Percentiles rank a stretch among this genome's conserved stretches.
Evolutionary conservation across 768 basidiomycete genomes (phyloP).

Genomic region (Hericium alpestre): DNA sequence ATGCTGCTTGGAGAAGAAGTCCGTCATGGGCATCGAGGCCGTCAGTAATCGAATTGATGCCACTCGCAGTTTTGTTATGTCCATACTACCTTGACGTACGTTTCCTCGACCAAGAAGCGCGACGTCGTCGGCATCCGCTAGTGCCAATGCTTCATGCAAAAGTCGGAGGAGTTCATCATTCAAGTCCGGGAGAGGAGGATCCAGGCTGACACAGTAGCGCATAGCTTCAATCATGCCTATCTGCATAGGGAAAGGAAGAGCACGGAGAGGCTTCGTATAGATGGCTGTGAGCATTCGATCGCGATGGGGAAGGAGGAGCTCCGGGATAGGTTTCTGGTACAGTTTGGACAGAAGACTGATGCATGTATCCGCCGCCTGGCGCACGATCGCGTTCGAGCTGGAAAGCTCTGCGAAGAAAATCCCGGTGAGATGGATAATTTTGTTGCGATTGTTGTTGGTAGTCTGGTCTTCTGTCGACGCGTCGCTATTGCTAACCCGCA

Average conservation of each 20-base stretch:
- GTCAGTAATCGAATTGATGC: constrained; percentile 89
- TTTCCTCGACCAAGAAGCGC: constrained; percentile 66
- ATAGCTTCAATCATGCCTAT: constrained; percentile 98
- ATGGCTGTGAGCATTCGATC: constrained; percentile 83
- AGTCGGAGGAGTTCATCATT: constrained; percentile 88
- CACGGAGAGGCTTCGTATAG: constrained; percentile 92
- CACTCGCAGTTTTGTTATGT: constrained; percentile 83
- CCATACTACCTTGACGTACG: constrained; percentile 66
- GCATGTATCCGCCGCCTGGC: constrained; percentile 73
- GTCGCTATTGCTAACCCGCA: constrained; percentile 48
- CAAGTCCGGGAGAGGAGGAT: constrained; percentile 82
- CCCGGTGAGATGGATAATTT: constrained; percentile 60
- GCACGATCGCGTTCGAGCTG: constrained; percentile 75
- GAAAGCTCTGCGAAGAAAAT: constrained; percentile 85
- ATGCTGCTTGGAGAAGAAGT: constrained; percentile 81
- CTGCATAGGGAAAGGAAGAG: constrained; percentile 88
- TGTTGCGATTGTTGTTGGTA: constrained; percentile 32
- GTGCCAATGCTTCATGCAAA: constrained; percentile 84
- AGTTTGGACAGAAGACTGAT: constrained; percentile 70
- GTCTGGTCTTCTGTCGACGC: constrained; percentile 36
- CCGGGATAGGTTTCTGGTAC: constrained; percentile 58
- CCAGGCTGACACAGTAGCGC: constrained; percentile 82
- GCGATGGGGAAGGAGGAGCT: constrained; percentile 75
- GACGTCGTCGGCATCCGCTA: constrained; percentile 93
- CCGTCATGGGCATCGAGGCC: constrained; percentile 89